Conservation (phyloP, 2,329 filamentous ascomycete genomes). For the Claviceps sp. region DNA sequence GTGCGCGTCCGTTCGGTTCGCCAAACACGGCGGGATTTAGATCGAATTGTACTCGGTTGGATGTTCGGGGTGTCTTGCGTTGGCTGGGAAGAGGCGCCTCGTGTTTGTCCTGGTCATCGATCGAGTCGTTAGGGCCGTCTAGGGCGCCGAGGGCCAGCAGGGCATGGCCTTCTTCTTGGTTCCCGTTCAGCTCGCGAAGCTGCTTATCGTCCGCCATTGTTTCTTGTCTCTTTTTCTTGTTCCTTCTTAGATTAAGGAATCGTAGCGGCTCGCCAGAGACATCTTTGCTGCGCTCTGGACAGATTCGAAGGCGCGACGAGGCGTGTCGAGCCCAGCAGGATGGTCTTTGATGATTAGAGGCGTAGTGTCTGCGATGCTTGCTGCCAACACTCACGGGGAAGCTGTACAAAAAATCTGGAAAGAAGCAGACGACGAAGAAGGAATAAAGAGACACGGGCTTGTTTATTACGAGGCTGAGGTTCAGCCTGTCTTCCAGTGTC, state of each 20-base stretch:
- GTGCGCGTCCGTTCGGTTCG: constrained; percentile 12
- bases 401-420: neutral
- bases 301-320: neutral
- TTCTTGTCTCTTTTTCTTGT: neutral
- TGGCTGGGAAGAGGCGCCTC: neutral
- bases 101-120: constrained; percentile 6
- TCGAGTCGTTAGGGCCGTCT: constrained; percentile 16
- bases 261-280: constrained; percentile 5
- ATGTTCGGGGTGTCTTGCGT: constrained; percentile 25
- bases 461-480: neutral
- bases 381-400: neutral
- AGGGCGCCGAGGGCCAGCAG: constrained; percentile 14
- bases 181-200: constrained; percentile 16
- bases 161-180: constrained; percentile 19
- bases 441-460: neutral
- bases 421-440: neutral
- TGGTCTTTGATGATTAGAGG: neutral
- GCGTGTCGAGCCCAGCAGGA: neutral
- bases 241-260: neutral
- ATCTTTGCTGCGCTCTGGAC: constrained; percentile 5
- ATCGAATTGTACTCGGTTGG: constrained; percentile 66
- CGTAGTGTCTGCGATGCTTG: neutral
- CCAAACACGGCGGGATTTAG: constrained; percentile 32
- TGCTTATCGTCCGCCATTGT: constrained; percentile 21
- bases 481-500: no score